phyloP scores from a whole-genome alignment of 2,329 filamentous ascomycete species.

The Epichloe scottii region DNA sequence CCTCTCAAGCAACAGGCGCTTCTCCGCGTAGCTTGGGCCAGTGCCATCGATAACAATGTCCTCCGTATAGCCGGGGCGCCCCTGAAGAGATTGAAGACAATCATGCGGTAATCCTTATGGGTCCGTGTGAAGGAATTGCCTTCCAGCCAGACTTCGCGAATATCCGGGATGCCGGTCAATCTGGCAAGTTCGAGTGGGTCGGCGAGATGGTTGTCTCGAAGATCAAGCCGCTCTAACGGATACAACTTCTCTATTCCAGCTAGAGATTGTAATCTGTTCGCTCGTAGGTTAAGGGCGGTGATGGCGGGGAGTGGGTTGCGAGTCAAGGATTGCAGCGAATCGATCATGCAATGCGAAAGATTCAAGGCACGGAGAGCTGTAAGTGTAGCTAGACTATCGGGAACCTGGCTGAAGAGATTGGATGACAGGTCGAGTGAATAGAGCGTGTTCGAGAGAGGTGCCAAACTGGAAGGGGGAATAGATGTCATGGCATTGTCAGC shows the following conservation, averaged over 20 bases:
- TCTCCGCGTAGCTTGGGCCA: constrained; percentile 74
- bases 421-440: constrained; percentile 86
- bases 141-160: constrained; percentile 83
- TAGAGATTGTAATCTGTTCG: constrained; percentile 75
- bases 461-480: constrained; percentile 61
- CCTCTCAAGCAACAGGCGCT: constrained; percentile 71
- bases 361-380: constrained; percentile 86
- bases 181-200: constrained; percentile 85
- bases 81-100: constrained; percentile 93
- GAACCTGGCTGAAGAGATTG: constrained; percentile 89
- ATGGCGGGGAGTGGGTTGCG: constrained; percentile 85
- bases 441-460: constrained; percentile 73
- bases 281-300: constrained; percentile 80
- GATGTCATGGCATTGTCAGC: constrained; percentile 83
- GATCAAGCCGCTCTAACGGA: constrained; percentile 78
- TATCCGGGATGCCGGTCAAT: constrained; percentile 79
- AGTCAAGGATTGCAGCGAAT: constrained; percentile 76
- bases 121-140: constrained; percentile 88
- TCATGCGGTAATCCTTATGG: constrained; percentile 72
- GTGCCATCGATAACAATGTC: constrained; percentile 82
- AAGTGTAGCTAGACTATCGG: constrained; percentile 76
- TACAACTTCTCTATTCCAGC: constrained; percentile 82
- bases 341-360: constrained; percentile 94
- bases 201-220: constrained; percentile 81
- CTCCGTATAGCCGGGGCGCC: constrained; percentile 75